phyloP scores from a whole-genome alignment of 176 grass and related monocot genomes.

The Rhipidocladum racemiflorum region DNA sequence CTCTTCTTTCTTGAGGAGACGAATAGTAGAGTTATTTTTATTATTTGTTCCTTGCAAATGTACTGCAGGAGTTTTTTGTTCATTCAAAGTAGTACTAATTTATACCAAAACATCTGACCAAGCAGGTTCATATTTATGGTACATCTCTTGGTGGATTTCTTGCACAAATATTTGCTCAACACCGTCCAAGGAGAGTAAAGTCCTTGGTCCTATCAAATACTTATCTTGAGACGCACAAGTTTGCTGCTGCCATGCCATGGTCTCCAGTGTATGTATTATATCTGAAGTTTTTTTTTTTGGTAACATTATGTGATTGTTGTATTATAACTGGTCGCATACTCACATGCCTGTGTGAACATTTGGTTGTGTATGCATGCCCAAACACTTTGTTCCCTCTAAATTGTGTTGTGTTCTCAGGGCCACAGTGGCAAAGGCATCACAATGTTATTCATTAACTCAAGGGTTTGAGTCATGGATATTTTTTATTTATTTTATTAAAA shows the following conservation, averaged over 20 bases:
- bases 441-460: not conserved
- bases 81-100: slow-evolving; percentile 4
- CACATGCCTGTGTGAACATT: not conserved
- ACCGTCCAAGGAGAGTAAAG: slow-evolving; percentile 82
- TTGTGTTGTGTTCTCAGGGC: not conserved
- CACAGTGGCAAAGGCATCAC: not conserved
- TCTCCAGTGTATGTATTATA: slow-evolving; percentile 78
- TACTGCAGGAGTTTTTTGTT: not conserved
- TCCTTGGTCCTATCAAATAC: slow-evolving; percentile 95
- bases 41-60: slow-evolving; percentile 13
- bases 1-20: not conserved
- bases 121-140: slow-evolving; percentile 93
- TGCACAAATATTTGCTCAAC: slow-evolving; percentile 91
- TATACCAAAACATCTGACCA: not conserved
- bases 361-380: not conserved
- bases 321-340: not conserved
- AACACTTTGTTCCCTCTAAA: not conserved
- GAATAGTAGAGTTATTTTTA: not conserved
- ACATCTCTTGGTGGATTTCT: slow-evolving; percentile 99
- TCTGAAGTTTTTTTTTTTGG: not conserved
- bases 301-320: not conserved
- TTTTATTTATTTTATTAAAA: not conserved
- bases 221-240: slow-evolving; percentile 91
- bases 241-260: slow-evolving; percentile 92
- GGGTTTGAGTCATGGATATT: not conserved